Evolutionary conservation across 129 eudicot species (phyloP).

Genomic region (Lactuca sativa): DNA sequence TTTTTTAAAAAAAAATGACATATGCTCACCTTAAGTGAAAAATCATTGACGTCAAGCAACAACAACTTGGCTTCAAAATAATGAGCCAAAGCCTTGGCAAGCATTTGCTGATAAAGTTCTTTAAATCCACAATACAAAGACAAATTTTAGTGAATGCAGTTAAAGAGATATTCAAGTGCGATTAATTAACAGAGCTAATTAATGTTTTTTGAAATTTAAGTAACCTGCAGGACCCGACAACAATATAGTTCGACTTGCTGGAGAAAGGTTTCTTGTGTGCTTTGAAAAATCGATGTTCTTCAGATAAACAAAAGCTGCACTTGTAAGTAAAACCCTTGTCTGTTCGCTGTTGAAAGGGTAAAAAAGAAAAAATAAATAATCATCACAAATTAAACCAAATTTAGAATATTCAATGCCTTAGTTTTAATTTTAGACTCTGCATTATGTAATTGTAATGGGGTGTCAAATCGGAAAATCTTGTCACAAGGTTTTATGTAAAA

Average conservation of each 20-base stretch:
- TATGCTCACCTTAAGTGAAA: conserved; percentile 65
- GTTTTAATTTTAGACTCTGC: neutral
- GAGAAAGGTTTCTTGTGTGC: conserved; percentile 91
- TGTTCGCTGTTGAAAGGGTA: conserved; percentile 58
- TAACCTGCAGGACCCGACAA: conserved; percentile 92
- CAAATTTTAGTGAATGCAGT: conserved; percentile 2
- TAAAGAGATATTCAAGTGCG: neutral
- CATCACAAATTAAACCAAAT: conserved; percentile 11
- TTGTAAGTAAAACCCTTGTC: conserved; percentile 75
- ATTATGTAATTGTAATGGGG: neutral
- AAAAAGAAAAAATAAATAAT: neutral
- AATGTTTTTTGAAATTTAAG: conserved; percentile 1
- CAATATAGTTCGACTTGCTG: conserved; percentile 94
- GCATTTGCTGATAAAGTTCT: conserved; percentile 96
- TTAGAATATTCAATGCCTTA: neutral
- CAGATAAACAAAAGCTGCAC: conserved; percentile 86
- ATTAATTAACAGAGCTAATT: neutral
- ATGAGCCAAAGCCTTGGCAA: conserved; percentile 93
- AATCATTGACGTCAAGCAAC: conserved; percentile 71
- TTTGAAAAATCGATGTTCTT: conserved; percentile 64
- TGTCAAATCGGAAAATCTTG: neutral
- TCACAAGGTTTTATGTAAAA: too few relatives aligned
- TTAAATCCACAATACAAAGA: conserved; percentile 3
- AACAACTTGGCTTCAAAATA: conserved; percentile 82
- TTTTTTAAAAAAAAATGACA: neutral